These are phyloP conservation scores for Apophysomyces elegans DNA, from an alignment of 371 early-diverging fungal species.

Conservation along the genomic window DNA sequence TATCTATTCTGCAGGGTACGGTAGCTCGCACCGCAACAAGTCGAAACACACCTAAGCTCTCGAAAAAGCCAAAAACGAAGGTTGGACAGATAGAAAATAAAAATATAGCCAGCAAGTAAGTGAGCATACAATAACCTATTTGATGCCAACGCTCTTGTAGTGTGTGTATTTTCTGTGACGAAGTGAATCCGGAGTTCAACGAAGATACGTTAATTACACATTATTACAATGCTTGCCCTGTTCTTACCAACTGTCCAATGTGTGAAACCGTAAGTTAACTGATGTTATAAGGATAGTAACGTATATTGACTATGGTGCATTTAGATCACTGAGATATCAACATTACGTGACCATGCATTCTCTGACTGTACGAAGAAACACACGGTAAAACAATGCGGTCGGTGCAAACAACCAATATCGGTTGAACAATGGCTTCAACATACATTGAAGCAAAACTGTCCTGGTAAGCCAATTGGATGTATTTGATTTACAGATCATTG, in stretches of 20 bases:
- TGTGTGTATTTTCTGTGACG: slow-evolving; percentile 79
- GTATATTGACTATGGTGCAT: slow-evolving; percentile 1
- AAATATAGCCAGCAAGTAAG: neutral
- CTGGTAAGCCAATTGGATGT: slow-evolving; percentile 28
- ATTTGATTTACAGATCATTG: slow-evolving; percentile 26
- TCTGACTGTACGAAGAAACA: slow-evolving; percentile 64
- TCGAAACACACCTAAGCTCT: neutral
- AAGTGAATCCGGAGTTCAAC: slow-evolving; percentile 62
- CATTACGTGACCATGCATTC: slow-evolving; percentile 63
- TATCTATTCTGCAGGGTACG: neutral
- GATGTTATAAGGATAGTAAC: neutral
- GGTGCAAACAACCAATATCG: slow-evolving; percentile 62
- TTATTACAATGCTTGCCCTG: slow-evolving; percentile 77
- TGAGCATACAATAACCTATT: neutral
- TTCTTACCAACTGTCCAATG: slow-evolving; percentile 67
- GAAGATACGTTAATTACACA: slow-evolving; percentile 73
- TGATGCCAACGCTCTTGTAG: slow-evolving; percentile 5
- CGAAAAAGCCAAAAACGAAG: neutral
- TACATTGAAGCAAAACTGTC: slow-evolving; percentile 43
- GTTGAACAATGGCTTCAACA: slow-evolving; percentile 58
- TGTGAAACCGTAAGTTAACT: slow-evolving; percentile 64
- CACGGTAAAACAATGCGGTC: slow-evolving; percentile 60
- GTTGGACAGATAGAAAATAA: neutral
- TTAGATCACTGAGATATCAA: slow-evolving; percentile 75
- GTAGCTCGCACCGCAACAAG: neutral